These are phyloP conservation scores for Naganishia sp. DNA, from an alignment of 1,284 basidiomycete genomes.

Conservation along the genomic window DNA sequence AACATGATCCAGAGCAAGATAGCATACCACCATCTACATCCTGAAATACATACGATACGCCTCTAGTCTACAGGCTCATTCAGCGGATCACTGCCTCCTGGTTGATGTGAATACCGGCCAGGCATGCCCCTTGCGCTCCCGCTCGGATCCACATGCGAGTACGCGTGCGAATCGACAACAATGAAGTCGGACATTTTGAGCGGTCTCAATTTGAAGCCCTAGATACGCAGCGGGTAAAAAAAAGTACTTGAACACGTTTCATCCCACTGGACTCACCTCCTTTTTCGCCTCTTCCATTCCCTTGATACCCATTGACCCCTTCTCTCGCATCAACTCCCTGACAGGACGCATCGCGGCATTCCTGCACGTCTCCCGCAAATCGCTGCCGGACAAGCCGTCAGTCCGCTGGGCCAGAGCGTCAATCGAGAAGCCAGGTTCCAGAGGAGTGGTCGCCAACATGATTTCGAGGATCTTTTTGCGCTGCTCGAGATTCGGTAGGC, in stretches of 20 bases:
- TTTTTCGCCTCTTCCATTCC: slow-evolving; percentile 52
- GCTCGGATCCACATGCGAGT: slow-evolving; percentile 49
- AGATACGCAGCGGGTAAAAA: slow-evolving; percentile 22
- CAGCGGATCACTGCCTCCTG: slow-evolving; percentile 23
- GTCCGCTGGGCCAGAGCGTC: slow-evolving; percentile 69
- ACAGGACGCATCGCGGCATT: slow-evolving; percentile 90
- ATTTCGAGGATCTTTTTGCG: slow-evolving; percentile 84
- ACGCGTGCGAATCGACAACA: slow-evolving; percentile 58
- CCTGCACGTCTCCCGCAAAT: slow-evolving; percentile 91
- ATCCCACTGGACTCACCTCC: slow-evolving; percentile 43
- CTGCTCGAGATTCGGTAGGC: slow-evolving; percentile 77
- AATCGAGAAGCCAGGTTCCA: slow-evolving; percentile 68
- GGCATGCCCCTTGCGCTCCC: slow-evolving; percentile 34
- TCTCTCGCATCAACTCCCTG: slow-evolving; percentile 75
- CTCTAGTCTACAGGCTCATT: slow-evolving; percentile 29
- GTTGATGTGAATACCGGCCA: slow-evolving; percentile 11
- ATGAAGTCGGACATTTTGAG: slow-evolving; percentile 71
- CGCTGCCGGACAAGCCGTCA: slow-evolving; percentile 83
- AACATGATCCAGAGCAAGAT: too few species aligned
- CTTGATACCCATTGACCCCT: slow-evolving; percentile 48
- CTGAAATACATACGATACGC: too few species aligned
- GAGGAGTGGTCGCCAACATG: slow-evolving; percentile 76
- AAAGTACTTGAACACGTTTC: too few species aligned
- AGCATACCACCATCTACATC: too few species aligned
- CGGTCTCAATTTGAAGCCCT: slow-evolving; percentile 76